These are phyloP conservation scores for Plantago lanceolata DNA, from an alignment of 305 asterid genomes.

Conservation along the genomic window DNA sequence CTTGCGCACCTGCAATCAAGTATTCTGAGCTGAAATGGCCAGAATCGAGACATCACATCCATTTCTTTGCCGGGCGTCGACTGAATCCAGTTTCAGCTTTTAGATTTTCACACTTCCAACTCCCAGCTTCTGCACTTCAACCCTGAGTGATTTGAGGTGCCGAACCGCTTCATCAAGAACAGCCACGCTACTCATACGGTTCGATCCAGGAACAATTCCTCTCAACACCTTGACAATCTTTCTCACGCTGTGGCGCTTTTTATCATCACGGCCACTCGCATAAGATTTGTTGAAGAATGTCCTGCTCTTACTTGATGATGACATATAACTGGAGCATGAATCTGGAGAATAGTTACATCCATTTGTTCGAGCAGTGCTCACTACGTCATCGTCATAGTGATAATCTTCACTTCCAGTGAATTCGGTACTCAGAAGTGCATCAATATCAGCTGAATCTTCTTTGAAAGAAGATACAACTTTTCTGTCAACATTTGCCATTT, in stretches of 20 bases:
- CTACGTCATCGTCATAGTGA: conserved; percentile 61
- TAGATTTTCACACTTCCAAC: conserved; percentile 30
- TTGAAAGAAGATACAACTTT: conserved; percentile 35
- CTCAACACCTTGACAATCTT: conserved; percentile 62
- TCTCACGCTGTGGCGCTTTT: conserved; percentile 47
- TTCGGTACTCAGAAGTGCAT: conserved; percentile 64
- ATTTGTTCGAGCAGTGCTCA: conserved; percentile 65
- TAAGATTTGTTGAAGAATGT: conserved; percentile 29
- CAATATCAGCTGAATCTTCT: conserved; percentile 73
- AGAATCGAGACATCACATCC: too few species aligned
- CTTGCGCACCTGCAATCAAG: too few species aligned
- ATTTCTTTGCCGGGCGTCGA: too few species aligned
- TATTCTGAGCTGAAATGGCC: too few species aligned
- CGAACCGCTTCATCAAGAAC: conserved; percentile 80
- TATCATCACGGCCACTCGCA: conserved; percentile 29
- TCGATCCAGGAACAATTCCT: conserved; percentile 66
- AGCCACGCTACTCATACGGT: conserved; percentile 54
- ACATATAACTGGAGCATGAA: conserved; percentile 57
- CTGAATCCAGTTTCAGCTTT: too few species aligned
- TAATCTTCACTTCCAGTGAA: conserved; percentile 40
- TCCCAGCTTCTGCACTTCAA: conserved; percentile 67
- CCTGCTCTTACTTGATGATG: conserved; percentile 39
- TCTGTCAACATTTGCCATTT: conserved; percentile 28
- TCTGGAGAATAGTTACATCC: conserved; percentile 51
- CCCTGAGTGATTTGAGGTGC: conserved; percentile 70